Percentiles rank a stretch among this genome's conserved stretches.
Conservation (phyloP, 495 filamentous ascomycete genomes). For the Clohesyomyces aquaticus region DNA sequence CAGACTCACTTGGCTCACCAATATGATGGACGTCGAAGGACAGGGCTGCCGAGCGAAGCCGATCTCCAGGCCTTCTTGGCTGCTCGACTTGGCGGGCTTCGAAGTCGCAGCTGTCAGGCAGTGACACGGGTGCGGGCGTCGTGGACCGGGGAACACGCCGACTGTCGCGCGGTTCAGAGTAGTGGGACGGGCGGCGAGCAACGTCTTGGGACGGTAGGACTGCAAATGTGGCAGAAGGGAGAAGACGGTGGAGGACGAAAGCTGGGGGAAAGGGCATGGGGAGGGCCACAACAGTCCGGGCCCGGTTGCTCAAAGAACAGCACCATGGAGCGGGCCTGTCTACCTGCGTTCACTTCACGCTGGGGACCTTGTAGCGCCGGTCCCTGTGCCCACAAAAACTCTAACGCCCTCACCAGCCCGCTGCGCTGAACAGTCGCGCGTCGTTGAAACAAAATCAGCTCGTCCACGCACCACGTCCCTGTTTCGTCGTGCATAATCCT, state of each 20-base stretch:
- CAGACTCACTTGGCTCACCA: background rate
- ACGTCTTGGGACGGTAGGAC: background rate
- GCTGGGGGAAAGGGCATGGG: no score
- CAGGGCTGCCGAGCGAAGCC: background rate
- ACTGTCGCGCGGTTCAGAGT: background rate
- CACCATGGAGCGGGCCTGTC: no score
- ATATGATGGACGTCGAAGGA: background rate
- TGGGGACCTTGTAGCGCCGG: background rate
- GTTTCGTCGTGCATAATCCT: no score
- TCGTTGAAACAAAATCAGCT: no score
- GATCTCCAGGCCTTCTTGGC: background rate
- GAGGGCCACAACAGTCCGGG: background rate
- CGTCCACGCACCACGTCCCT: no score
- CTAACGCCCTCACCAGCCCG: background rate
- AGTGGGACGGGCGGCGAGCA: no score
- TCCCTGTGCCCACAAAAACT: background rate
- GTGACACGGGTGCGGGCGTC: no score
- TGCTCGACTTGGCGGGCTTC: background rate
- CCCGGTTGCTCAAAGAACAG: no score
- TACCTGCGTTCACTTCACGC: no score
- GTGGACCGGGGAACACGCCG: no score
- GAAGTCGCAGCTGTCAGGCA: no score
- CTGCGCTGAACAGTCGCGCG: no score
- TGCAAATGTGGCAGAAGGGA: background rate
- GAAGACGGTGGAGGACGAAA: background rate